Percentiles rank a stretch among this genome's conserved stretches.
Conservation (phyloP, 2,329 filamentous ascomycete species). For the Ophiosphaerella herpotricha region DNA sequence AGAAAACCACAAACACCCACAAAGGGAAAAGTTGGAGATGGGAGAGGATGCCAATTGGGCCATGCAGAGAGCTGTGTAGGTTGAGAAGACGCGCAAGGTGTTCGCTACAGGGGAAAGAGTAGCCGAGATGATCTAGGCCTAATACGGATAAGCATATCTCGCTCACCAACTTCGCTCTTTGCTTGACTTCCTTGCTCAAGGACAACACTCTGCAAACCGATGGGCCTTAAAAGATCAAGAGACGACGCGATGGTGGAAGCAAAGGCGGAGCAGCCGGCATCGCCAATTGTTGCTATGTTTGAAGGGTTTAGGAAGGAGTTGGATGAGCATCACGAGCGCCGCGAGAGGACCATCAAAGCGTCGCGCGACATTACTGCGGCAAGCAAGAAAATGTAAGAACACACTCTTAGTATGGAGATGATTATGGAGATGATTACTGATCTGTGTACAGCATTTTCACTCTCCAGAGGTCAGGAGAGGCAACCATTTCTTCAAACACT, state of each 20-base stretch:
- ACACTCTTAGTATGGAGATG: neutral
- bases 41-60: neutral
- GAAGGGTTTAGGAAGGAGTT: constrained; percentile 83
- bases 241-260: constrained; percentile 43
- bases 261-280: constrained; percentile 38
- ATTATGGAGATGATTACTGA: constrained; percentile 11
- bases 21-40: neutral
- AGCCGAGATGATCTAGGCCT: constrained; percentile 25
- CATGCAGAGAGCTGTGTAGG: neutral
- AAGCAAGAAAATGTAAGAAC: constrained; percentile 89
- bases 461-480: constrained; percentile 67
- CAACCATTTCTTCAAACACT: neutral
- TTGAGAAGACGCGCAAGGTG: neutral
- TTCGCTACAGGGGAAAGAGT: constrained; percentile 9
- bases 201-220: constrained; percentile 16
- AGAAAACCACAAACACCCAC: constrained; percentile 2
- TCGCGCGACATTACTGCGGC: constrained; percentile 90
- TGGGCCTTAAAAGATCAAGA: constrained; percentile 40
- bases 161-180: constrained; percentile 25
- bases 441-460: constrained; percentile 70
- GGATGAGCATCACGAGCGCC: constrained; percentile 91
- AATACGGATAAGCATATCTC: constrained; percentile 15
- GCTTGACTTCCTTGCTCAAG: constrained; percentile 19
- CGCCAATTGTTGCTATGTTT: constrained; percentile 72
- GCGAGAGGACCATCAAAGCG: constrained; percentile 87